Evolutionary conservation across 441 rosid genomes (phyloP).

Genomic region (Theobroma grandiflorum): DNA sequence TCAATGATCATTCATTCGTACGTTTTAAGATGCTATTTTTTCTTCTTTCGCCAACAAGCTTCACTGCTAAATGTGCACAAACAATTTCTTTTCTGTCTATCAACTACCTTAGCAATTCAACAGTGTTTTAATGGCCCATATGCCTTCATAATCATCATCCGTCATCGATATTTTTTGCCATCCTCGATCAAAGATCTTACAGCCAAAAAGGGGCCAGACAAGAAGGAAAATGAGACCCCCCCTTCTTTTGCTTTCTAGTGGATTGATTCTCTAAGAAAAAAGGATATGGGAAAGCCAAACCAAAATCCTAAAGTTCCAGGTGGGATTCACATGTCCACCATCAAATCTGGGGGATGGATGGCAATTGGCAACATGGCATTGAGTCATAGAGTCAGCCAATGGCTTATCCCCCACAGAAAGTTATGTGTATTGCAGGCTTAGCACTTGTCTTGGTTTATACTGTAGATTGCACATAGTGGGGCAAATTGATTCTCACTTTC

Average conservation of each 20-base stretch:
- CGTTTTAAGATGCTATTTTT: not conserved
- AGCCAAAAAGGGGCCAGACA: not conserved
- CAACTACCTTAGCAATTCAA: not conserved
- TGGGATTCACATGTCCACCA: conserved; percentile 48
- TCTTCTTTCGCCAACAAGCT: not conserved
- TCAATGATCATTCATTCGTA: not conserved
- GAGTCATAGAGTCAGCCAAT: not conserved
- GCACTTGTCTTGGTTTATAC: conserved; percentile 36
- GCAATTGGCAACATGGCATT: not conserved
- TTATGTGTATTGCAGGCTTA: conserved; percentile 25
- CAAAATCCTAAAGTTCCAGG: conserved; percentile 25
- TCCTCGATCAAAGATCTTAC: not conserved
- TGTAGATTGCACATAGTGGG: conserved; percentile 2
- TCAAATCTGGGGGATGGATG: conserved; percentile 8
- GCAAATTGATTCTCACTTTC: conserved; percentile 25
- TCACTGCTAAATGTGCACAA: not conserved
- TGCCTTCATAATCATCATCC: not conserved
- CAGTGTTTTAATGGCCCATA: not conserved
- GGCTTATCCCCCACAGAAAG: conserved; percentile 29
- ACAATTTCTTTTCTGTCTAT: not conserved
- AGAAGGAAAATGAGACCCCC: not conserved
- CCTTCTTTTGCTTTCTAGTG: too few relatives aligned
- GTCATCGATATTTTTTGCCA: not conserved
- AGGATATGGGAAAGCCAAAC: not conserved
- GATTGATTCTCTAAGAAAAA: too few relatives aligned